These are phyloP conservation scores for Eleusine indica DNA, from an alignment of 176 grass and related monocot genomes.

Conservation along the genomic window DNA sequence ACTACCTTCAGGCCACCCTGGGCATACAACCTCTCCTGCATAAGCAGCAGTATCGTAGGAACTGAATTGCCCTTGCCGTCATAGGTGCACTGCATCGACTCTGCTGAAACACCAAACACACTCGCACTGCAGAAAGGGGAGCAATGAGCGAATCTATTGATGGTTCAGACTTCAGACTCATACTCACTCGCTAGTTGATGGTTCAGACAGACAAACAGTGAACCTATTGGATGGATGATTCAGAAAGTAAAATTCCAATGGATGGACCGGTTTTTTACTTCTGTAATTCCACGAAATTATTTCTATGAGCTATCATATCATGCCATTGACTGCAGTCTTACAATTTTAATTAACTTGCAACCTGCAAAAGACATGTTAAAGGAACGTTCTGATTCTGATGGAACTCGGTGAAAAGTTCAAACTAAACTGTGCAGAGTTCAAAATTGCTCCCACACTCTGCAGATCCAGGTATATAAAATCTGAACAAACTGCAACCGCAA, in stretches of 20 bases:
- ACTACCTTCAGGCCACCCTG: constrained; percentile 72
- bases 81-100: constrained; percentile 90
- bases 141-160: neutral
- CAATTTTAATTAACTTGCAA: neutral
- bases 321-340: neutral
- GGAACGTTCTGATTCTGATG: too few relatives aligned
- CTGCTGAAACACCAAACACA: constrained; percentile 87
- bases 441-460: neutral
- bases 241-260: neutral
- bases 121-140: constrained; percentile 47
- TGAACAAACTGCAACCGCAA: neutral
- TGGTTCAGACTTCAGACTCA: too few relatives aligned
- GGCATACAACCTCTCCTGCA: constrained; percentile 86
- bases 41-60: constrained; percentile 84
- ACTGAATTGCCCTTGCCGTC: constrained; percentile 86
- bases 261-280: too few relatives aligned
- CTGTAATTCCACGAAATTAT: neutral
- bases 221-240: neutral
- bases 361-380: neutral
- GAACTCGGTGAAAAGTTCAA: neutral
- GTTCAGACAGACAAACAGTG: neutral
- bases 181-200: neutral
- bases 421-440: neutral
- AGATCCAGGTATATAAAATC: constrained; percentile 3
- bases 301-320: neutral